These are phyloP conservation scores for Erysimum pusillum DNA, from an alignment of 441 rosid species.

Conservation along the genomic window DNA sequence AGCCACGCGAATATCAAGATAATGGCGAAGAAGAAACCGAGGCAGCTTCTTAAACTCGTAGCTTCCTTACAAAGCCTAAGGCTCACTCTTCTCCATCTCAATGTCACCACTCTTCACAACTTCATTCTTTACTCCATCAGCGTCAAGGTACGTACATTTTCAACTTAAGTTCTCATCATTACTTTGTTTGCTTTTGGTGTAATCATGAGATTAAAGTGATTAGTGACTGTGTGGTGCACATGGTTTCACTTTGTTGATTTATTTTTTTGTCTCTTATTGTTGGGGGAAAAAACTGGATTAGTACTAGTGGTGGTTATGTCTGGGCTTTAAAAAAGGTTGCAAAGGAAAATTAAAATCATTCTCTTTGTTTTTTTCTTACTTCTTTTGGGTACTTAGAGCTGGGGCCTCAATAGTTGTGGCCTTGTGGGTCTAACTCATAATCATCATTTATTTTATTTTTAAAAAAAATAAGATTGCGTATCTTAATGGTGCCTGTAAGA, in stretches of 20 bases:
- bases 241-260: slow-evolving; percentile 29
- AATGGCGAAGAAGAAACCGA: slow-evolving; percentile 57
- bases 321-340: slow-evolving; percentile 19
- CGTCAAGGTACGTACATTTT: slow-evolving; percentile 55
- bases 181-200: background rate
- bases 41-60: slow-evolving; percentile 64
- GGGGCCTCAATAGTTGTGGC: slow-evolving; percentile 31
- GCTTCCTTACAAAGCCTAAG: slow-evolving; percentile 56
- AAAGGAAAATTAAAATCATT: slow-evolving; percentile 2
- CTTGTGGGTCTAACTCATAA: slow-evolving; percentile 36
- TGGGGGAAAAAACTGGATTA: slow-evolving; percentile 26
- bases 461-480: background rate
- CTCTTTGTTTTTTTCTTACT: slow-evolving; percentile 20
- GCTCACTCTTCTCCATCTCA: slow-evolving; percentile 69
- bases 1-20: slow-evolving; percentile 70
- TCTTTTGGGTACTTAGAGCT: slow-evolving; percentile 17
- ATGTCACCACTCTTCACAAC: slow-evolving; percentile 52
- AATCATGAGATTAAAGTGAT: slow-evolving; percentile 14
- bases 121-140: slow-evolving; percentile 63
- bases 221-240: slow-evolving; percentile 24
- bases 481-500: slow-evolving; percentile 23
- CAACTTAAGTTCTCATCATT: background rate
- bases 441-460: background rate
- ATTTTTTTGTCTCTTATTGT: slow-evolving; percentile 25
- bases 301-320: slow-evolving; percentile 30